phyloP scores from a whole-genome alignment of 148 eudicot genomes.

The Spergularia bocconei region DNA sequence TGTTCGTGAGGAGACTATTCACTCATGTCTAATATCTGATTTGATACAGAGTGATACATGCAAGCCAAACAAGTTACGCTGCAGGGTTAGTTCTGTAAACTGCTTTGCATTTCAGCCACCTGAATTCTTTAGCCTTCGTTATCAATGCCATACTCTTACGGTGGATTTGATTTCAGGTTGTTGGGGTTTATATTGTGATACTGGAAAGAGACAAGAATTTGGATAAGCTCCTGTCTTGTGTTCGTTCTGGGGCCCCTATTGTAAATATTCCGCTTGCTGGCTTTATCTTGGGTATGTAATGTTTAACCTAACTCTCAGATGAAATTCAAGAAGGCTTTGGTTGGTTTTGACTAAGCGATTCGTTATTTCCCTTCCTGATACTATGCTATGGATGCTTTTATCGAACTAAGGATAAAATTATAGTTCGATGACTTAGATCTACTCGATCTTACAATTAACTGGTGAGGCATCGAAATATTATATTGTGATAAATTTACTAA shows the following conservation, averaged over 20 bases:
- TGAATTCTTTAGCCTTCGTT: not conserved
- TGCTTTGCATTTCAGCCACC: conserved; percentile 7
- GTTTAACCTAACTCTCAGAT: not conserved
- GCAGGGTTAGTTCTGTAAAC: conserved; percentile 50
- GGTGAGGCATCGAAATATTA: too few species aligned
- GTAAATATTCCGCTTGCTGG: conserved; percentile 70
- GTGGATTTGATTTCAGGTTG: conserved; percentile 46
- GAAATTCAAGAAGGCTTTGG: not conserved
- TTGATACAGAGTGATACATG: conserved; percentile 26
- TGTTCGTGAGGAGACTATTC: conserved; percentile 21
- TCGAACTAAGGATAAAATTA: not conserved
- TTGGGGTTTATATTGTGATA: conserved; percentile 56
- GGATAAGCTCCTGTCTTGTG: conserved; percentile 29
- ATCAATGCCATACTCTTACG: not conserved
- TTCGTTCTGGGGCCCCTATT: conserved; percentile 23
- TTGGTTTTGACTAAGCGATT: not conserved
- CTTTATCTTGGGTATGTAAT: conserved; percentile 65
- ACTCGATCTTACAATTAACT: too few species aligned
- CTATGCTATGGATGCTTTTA: not conserved
- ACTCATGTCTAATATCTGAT: conserved; percentile 45
- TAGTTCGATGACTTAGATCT: too few species aligned
- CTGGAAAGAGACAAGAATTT: conserved; percentile 40
- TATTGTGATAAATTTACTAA: not conserved
- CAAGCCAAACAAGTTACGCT: conserved; percentile 49
- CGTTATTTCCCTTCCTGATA: conserved; percentile 1